Base-by-base conservation (phyloP, 2,329 filamentous ascomycete genomes). In the Trichoderma breve region DNA sequence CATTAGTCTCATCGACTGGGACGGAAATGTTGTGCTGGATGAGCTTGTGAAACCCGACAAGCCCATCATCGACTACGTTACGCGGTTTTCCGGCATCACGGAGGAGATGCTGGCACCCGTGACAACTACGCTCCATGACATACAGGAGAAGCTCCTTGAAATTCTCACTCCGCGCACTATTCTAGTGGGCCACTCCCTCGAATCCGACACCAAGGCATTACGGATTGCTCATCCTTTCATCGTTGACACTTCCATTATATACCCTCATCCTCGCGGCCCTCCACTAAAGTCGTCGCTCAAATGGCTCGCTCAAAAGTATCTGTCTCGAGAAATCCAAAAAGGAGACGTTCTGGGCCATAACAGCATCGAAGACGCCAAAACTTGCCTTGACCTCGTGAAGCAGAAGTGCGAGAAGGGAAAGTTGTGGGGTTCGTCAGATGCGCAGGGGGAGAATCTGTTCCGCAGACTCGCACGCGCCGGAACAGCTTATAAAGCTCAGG, bases 351-450 rank as follows among this genome's bases (percentile, higher is more conserved):
- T 80, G 18, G 96, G 96, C 18, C 96, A 99, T 80, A 92, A 98
- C 85, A 96, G 93, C 72, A 88, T 97, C 74, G 96, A 99, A 81
- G 96, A 99, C 80, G 94, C 96, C 15, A 91, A 88, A 75, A 94
- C 96, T 3, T 97, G 94, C 74, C 90, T 99, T 15, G 95, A 98
- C 77, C 90, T 99, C 2, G 90, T 98, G 62, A 97, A 96, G 81
- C 91, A 95, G 79, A 99, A 99, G 81, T 98, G 95, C 80, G 95
- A 98, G 80, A 96, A 93, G 82, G 96, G 96, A 53, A 93, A 92
- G 74, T 82, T 86, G 28, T 99, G 95, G 93, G 96, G 94, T 43
- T 92, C 91, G 0, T 89, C 89, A 64, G 94, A 97, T 57, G 87
- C 90, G 2, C 91, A 90, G 60, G 91, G 90, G 53, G 96, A 99